Percentiles rank a stretch among this genome's conserved stretches.
These are phyloP conservation scores for Paramecium sonneborni DNA, from an alignment of 73 alveolate genomes.

Conservation along the genomic window DNA sequence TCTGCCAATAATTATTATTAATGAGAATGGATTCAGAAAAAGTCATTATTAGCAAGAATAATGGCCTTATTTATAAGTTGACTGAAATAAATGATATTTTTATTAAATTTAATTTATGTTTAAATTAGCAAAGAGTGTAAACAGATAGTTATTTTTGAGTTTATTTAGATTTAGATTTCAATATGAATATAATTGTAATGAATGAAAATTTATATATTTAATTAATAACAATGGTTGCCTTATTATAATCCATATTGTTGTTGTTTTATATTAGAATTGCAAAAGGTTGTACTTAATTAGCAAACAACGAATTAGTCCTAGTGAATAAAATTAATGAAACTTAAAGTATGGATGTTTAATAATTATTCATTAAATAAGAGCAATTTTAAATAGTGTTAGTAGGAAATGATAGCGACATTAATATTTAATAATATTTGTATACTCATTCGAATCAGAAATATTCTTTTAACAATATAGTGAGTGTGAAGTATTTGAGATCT, in stretches of 20 bases:
- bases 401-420: neutral
- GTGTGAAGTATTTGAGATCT: neutral
- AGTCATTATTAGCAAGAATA: neutral
- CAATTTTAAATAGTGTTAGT: neutral
- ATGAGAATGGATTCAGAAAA: neutral
- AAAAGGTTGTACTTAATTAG: neutral
- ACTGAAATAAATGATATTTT: neutral
- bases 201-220: neutral
- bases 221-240: neutral
- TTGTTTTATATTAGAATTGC: neutral
- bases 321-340: neutral
- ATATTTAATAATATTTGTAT: neutral
- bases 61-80: neutral
- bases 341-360: neutral
- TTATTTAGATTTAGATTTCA: neutral
- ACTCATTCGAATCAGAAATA: neutral
- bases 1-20: neutral
- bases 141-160: neutral
- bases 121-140: neutral
- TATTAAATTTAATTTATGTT: neutral
- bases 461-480: neutral
- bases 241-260: slow-evolving; percentile 28
- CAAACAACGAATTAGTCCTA: neutral
- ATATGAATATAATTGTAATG: neutral
- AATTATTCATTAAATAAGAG: neutral